Percentiles rank a stretch among this genome's conserved stretches.
Evolutionary conservation across 768 basidiomycete species (phyloP).

Genomic region (Lactarius evosmus): DNA sequence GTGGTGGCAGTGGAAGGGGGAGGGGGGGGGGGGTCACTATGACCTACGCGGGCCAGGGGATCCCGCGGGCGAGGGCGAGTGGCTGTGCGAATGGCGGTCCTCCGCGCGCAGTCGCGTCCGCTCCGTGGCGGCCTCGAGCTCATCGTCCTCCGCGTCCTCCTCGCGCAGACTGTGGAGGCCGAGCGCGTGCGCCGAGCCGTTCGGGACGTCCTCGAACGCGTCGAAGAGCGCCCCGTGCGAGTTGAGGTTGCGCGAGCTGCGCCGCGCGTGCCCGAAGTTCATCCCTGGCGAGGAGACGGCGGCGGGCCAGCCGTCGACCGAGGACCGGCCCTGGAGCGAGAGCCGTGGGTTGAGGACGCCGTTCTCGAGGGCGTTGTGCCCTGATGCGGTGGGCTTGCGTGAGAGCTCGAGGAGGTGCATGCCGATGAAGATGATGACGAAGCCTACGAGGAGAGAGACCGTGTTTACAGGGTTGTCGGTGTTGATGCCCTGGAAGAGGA

Average conservation of each 20-base stretch:
- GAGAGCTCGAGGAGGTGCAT: conserved; percentile 92
- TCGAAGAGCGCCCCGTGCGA: conserved; percentile 69
- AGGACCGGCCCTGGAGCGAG: conserved; percentile 76
- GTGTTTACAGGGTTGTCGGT: conserved; percentile 80
- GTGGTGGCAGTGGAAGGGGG: too few relatives aligned
- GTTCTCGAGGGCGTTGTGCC: conserved; percentile 56
- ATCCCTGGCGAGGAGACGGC: conserved; percentile 33
- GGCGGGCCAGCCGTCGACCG: conserved; percentile 72
- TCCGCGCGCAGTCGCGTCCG: conserved; percentile 44
- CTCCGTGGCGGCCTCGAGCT: conserved; percentile 43
- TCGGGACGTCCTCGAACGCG: conserved; percentile 63
- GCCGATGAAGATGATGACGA: conserved; percentile 91
- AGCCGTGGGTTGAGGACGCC: conserved; percentile 75
- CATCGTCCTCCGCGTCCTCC: conserved; percentile 54
- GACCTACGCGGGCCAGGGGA: conserved; percentile 10
- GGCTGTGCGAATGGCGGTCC: conserved; percentile 22
- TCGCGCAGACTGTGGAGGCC: conserved; percentile 65
- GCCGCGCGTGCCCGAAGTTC: conserved; percentile 39
- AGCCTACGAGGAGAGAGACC: conserved; percentile 83
- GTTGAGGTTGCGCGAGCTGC: conserved; percentile 65
- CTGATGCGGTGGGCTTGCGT: conserved; percentile 49
- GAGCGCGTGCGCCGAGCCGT: conserved; percentile 39
- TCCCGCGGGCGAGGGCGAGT: conserved; percentile 10
- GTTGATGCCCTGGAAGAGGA: conserved; percentile 97
- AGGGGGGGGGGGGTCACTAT: not conserved